Conservation (phyloP, 2,329 filamentous ascomycete species). For the Sclerotinia nivalis region DNA sequence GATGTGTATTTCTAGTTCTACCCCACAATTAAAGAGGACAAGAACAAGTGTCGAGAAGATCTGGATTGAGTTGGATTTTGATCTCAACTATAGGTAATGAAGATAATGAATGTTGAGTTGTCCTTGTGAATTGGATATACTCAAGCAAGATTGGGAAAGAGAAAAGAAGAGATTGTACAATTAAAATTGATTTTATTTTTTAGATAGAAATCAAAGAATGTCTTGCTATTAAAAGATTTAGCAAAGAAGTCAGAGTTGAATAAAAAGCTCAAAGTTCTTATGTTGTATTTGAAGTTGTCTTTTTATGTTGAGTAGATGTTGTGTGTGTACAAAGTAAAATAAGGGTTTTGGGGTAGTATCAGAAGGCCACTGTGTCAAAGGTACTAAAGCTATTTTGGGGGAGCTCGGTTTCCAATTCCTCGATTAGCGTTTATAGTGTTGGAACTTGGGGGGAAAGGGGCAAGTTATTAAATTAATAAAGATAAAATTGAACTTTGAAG, state of each 20-base stretch:
- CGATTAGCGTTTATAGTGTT: neutral
- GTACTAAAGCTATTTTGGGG: slow-evolving; percentile 7
- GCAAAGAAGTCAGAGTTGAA: neutral
- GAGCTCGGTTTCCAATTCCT: neutral
- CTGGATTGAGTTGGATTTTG: neutral
- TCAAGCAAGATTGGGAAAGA: neutral
- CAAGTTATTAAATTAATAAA: neutral
- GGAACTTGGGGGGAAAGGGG: neutral
- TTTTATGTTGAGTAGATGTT: neutral
- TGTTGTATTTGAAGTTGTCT: neutral
- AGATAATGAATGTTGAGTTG: slow-evolving; percentile 1
- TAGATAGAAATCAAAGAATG: slow-evolving; percentile 11
- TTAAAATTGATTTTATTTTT: slow-evolving; percentile 6
- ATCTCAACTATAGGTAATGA: neutral
- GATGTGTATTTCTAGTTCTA: slow-evolving; percentile 11
- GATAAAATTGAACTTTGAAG: neutral
- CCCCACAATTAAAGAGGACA: slow-evolving; percentile 27
- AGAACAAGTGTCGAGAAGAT: slow-evolving; percentile 3
- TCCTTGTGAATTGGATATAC: slow-evolving; percentile 16
- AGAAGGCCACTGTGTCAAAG: slow-evolving; percentile 12
- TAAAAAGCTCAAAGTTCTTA: neutral
- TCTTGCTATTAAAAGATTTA: slow-evolving; percentile 11
- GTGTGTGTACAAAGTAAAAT: neutral
- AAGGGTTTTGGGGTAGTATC: neutral
- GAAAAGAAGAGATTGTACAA: slow-evolving; percentile 7